A percentile compares a stretch with the other conserved stretches of the same genome.
Evolutionary conservation across 371 early-diverging fungal genomes (phyloP).

Genomic region (Rhizomucor pusillus): DNA sequence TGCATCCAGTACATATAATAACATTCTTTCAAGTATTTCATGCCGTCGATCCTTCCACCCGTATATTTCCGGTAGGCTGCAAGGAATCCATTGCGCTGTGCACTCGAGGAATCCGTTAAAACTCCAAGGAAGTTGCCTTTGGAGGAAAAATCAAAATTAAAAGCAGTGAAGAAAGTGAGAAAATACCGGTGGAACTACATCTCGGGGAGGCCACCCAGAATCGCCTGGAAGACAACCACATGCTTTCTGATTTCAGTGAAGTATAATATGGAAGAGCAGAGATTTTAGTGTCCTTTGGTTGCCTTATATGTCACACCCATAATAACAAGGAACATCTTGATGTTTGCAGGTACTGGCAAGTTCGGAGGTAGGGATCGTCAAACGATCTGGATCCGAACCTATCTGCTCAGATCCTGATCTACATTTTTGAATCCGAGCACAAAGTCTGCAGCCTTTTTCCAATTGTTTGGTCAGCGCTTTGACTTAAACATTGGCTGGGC

Average conservation of each 20-base stretch:
- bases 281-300: not conserved
- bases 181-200: constrained; percentile 4
- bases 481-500: not conserved
- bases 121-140: not conserved
- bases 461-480: too few species aligned
- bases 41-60: not conserved
- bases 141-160: not conserved
- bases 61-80: not conserved
- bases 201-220: constrained; percentile 1
- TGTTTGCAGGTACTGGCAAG: too few species aligned
- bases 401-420: too few species aligned
- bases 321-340: not conserved
- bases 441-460: too few species aligned
- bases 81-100: not conserved
- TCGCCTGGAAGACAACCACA: constrained; percentile 7
- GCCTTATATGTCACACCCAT: constrained; percentile 8
- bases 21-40: not conserved
- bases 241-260: constrained; percentile 1
- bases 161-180: not conserved
- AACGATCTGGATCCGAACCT: too few species aligned
- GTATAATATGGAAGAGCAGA: constrained; percentile 7
- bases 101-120: not conserved
- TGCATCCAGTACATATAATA: not conserved
- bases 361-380: too few species aligned
- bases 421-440: too few species aligned